Conservation (phyloP, 345 rosid genomes). For the Euphorbia tirucalli region DNA sequence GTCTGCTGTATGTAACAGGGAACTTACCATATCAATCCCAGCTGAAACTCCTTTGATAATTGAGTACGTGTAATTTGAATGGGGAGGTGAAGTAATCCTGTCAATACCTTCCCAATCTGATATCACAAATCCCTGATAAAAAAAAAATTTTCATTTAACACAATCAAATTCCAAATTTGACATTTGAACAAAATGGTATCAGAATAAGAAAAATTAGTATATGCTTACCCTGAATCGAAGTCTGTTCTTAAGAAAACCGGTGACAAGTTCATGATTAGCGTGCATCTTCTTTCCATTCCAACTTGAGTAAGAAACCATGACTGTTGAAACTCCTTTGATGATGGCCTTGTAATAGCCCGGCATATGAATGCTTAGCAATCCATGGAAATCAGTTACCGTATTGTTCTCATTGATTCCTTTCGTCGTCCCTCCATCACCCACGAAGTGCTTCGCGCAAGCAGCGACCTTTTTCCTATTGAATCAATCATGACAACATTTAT, state of each 20-base stretch:
- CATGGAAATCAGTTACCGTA: slow-evolving; percentile 16
- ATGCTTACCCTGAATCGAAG: slow-evolving; percentile 27
- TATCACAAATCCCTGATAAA: slow-evolving; percentile 29
- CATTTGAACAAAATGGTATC: background rate
- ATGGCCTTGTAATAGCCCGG: slow-evolving; percentile 31
- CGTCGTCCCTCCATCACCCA: slow-evolving; percentile 38
- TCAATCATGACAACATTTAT: too few species aligned
- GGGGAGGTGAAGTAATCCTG: slow-evolving; percentile 30
- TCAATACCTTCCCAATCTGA: slow-evolving; percentile 35
- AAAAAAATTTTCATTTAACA: too few species aligned
- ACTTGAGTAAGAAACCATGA: slow-evolving; percentile 48
- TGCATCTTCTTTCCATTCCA: slow-evolving; percentile 46
- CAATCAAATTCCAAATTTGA: too few species aligned
- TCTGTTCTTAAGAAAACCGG: slow-evolving; percentile 31
- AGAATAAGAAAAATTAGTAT: background rate
- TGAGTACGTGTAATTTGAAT: slow-evolving; percentile 26
- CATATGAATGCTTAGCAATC: slow-evolving; percentile 32
- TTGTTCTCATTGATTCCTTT: slow-evolving; percentile 37
- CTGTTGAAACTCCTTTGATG: slow-evolving; percentile 29
- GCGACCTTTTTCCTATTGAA: slow-evolving; percentile 33
- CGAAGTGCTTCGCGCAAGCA: slow-evolving; percentile 39
- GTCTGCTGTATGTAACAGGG: too few species aligned
- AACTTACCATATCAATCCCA: slow-evolving; percentile 32
- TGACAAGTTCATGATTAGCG: slow-evolving; percentile 28
- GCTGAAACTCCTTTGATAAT: slow-evolving; percentile 27